Evolutionary conservation across 352 stramenopile species (phyloP).

Genomic region (Pythium apleroticum): DNA sequence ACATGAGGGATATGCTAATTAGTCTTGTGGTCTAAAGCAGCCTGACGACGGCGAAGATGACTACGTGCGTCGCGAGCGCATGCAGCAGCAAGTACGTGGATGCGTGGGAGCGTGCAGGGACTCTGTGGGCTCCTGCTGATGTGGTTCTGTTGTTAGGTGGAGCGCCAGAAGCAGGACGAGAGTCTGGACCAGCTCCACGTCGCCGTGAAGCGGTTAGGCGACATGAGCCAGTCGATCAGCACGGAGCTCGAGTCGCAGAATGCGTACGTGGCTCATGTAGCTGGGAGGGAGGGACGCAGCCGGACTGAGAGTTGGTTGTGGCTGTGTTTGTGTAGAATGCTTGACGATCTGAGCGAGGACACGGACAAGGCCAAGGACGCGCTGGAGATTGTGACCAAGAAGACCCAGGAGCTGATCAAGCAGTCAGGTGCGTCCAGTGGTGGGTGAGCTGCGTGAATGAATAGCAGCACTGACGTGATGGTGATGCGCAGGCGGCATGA

Average conservation of each 20-base stretch:
- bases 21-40: slow-evolving; percentile 23
- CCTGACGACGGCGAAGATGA: slow-evolving; percentile 53
- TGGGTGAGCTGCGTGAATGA: no score
- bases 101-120: not conserved
- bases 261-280: slow-evolving; percentile 36
- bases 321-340: slow-evolving; percentile 54
- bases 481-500: slow-evolving; percentile 56
- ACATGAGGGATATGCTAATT: not conserved
- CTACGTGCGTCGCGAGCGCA: slow-evolving; percentile 45
- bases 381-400: slow-evolving; percentile 76
- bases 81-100: slow-evolving; percentile 46
- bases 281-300: not conserved
- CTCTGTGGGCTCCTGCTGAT: not conserved
- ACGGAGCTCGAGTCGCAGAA: slow-evolving; percentile 83
- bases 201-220: slow-evolving; percentile 75
- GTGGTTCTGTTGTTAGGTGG: slow-evolving; percentile 27
- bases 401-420: slow-evolving; percentile 85
- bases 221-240: slow-evolving; percentile 86
- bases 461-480: not conserved
- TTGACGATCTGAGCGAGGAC: slow-evolving; percentile 82
- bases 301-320: not conserved
- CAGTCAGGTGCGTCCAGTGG: slow-evolving; percentile 55
- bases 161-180: slow-evolving; percentile 84
- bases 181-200: slow-evolving; percentile 76
- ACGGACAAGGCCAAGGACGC: slow-evolving; percentile 80